Percentiles rank a stretch among this genome's conserved stretches.
Conservation (phyloP, 495 filamentous ascomycete species). For the Talaromyces proteolyticus region DNA sequence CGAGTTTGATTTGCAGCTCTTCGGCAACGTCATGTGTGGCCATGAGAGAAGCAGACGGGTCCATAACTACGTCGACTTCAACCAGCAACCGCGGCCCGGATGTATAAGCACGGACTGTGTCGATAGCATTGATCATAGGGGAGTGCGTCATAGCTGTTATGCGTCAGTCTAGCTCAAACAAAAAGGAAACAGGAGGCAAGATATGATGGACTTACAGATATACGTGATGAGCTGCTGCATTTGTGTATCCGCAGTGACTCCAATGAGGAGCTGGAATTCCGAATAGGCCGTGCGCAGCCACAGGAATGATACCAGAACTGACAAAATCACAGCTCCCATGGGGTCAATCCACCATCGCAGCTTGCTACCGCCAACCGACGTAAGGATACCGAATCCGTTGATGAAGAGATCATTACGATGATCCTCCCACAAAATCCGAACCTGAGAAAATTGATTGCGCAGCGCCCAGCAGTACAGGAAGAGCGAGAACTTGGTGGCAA, state of each 20-base stretch:
- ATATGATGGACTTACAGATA: conserved; percentile 55
- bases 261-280: conserved; percentile 88
- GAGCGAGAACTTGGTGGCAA: conserved; percentile 73
- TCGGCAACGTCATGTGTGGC: conserved; percentile 92
- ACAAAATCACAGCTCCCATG: conserved; percentile 82
- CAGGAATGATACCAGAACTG: conserved; percentile 63
- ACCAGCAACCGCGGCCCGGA: conserved; percentile 84
- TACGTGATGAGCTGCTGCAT: conserved; percentile 95
- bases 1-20: conserved; percentile 88
- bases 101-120: conserved; percentile 92
- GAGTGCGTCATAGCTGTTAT: conserved; percentile 78
- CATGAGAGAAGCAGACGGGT: conserved; percentile 56
- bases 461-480: conserved; percentile 93
- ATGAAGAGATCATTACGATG: conserved; percentile 86
- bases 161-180: neutral
- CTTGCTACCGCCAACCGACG: conserved; percentile 79
- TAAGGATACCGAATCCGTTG: conserved; percentile 88
- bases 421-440: conserved; percentile 89
- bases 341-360: conserved; percentile 95
- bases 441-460: conserved; percentile 81
- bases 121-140: conserved; percentile 71
- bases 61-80: conserved; percentile 88
- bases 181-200: neutral
- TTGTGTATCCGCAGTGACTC: conserved; percentile 76
- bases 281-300: conserved; percentile 83